Evolutionary conservation across 495 filamentous ascomycete species (phyloP), one percentile per base, ranked within the genome.

Genomic region (Baudoinia panamericana): DNA sequence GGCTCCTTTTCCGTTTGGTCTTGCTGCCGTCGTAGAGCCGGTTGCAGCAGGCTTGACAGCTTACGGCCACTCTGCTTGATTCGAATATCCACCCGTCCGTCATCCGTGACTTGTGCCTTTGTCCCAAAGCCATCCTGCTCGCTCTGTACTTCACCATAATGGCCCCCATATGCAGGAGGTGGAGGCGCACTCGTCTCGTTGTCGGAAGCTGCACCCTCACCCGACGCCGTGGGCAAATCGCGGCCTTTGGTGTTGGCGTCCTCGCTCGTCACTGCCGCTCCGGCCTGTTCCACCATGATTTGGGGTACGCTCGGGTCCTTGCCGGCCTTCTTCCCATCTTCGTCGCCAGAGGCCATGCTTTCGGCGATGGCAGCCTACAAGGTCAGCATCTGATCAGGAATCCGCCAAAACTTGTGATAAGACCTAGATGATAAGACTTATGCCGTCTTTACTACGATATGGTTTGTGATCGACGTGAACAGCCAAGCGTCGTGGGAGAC

Each of bases 21-120:
- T 18, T 45, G 56, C 43, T 82, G 78, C 36, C 63, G 68, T 35
- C 69, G 62, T 32, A 86, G 56, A 26, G 78, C 72, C 0, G 82
- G 79, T 0, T 67, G 72, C 13, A 86, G 61, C 21, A 90, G 59
- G 22, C 72, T 67, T 7, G 79, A 72, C 1, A 93, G 53, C 24
- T 71, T 66, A 19, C 68, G 58, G 43, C 70, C 72, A 50, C 73
- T 75, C 48, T 82, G 68, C 45, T 74, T 71, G 56, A 86, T 80
- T 41, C 76, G 75, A 60, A 87, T 84, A 48, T 83, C 70, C 45
- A 85, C 66, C 23, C 81, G 75, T 12, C 80, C 81, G 59, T 82
- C 78, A 46, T 69, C 72, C 67, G 63, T 60, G 30, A 76, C 55
- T 15, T 55, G 56, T 4, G 72, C 72, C 37, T 64, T 60, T 5